These are phyloP conservation scores for Cordyceps cateniannulata DNA, from an alignment of 2,329 filamentous ascomycete genomes.

Conservation along the genomic window DNA sequence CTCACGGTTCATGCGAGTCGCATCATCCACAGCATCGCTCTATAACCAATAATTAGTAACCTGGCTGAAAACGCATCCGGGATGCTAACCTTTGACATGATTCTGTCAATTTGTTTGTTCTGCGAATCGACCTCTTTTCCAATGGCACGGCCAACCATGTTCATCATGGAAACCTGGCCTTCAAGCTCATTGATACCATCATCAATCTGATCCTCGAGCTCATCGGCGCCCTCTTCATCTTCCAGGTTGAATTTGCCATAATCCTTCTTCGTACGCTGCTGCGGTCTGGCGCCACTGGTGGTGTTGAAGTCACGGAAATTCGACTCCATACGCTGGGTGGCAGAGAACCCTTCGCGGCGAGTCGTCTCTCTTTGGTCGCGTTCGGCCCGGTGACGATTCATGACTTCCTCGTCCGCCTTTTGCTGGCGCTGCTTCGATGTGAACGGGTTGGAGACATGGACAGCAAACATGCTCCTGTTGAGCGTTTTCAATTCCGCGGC, in stretches of 20 bases:
- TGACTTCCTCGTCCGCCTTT: conserved; percentile 59
- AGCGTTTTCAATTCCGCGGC: conserved; percentile 77
- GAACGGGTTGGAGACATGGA: conserved; percentile 72
- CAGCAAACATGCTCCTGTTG: conserved; percentile 86
- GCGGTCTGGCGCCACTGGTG: conserved; percentile 20
- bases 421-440: conserved; percentile 60
- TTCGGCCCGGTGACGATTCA: conserved; percentile 63
- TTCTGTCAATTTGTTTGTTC: conserved; percentile 68
- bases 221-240: conserved; percentile 52
- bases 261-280: conserved; percentile 32
- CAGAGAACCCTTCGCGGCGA: conserved; percentile 42
- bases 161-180: conserved; percentile 62
- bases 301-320: conserved; percentile 37
- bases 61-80: not conserved
- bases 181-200: conserved; percentile 58
- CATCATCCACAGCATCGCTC: conserved; percentile 79
- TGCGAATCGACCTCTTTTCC: conserved; percentile 69
- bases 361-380: conserved; percentile 59
- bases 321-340: conserved; percentile 48
- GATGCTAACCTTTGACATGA: conserved; percentile 65
- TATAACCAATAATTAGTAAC: conserved; percentile 32
- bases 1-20: conserved; percentile 71
- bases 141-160: conserved; percentile 67
- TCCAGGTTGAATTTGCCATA: conserved; percentile 69
- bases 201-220: conserved; percentile 51